A percentile compares a stretch with the other conserved stretches of the same genome.
These are phyloP conservation scores for Quercus wislizeni DNA, from an alignment of 306 rosid species.

Conservation along the genomic window DNA sequence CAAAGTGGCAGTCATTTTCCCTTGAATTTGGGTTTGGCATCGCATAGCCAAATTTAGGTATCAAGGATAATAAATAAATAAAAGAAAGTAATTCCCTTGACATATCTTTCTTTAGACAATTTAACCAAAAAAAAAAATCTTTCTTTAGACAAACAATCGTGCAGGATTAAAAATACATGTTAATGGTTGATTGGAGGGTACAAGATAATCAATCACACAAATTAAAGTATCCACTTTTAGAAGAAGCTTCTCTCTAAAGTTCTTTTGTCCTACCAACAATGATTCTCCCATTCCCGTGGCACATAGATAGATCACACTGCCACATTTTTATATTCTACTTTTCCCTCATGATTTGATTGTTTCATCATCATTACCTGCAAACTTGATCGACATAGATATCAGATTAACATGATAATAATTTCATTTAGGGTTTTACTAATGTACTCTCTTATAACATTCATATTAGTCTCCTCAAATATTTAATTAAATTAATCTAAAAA, in stretches of 20 bases:
- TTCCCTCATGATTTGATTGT: background rate
- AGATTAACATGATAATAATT: background rate
- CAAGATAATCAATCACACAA: background rate
- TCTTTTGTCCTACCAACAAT: background rate
- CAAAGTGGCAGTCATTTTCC: constrained; percentile 2
- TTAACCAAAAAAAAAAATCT: background rate
- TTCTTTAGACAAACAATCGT: background rate
- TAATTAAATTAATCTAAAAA: fast-evolving
- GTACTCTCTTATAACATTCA: too few relatives aligned
- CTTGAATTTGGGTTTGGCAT: background rate
- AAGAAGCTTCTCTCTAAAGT: constrained; percentile 5
- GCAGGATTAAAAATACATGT: background rate
- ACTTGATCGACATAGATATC: background rate
- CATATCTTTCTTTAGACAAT: background rate
- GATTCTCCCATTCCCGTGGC: constrained; percentile 8
- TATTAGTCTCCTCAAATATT: too few relatives aligned
- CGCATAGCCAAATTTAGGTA: background rate
- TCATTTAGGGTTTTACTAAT: background rate
- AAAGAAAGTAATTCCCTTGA: background rate
- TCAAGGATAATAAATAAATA: background rate
- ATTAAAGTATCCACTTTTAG: background rate
- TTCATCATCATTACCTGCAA: background rate
- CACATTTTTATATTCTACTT: background rate
- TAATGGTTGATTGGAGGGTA: background rate
- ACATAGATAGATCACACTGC: background rate